Base-by-base conservation (phyloP, 306 rosid genomes). In the Cucurbita pepo region DNA sequence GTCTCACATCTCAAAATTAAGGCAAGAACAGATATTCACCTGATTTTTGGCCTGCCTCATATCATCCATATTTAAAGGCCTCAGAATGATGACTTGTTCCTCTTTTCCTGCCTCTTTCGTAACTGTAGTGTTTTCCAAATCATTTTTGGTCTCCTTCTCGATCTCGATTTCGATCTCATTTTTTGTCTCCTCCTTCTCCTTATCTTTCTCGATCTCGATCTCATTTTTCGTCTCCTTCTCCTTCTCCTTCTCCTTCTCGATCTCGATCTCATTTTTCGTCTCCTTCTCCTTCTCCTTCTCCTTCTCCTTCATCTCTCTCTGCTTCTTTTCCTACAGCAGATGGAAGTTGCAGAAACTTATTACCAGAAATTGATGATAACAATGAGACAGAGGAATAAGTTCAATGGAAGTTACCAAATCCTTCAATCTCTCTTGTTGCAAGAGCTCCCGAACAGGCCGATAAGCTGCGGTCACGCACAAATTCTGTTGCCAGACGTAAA, bases 391-490 rank as follows among this genome's bases (percentile, higher is more conserved):
- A 48, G 73, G 62, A 80, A 70, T 40, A 73, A 69, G 6, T 60
- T 4, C 5, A 60, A 55, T 69, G 50, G 62, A 13, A 77, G 59
- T 76, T 86, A 94, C 97, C 97, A 41, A 41, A 30, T 94, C 94
- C 78, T 94, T 94, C 74, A 50, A 58, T 78, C 89, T 86, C 83
- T 95, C 99, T 62, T 84, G 90, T 82, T 89, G 84, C 77, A 95
- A 60, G 47, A 95, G 86, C 88, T 95, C 97, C 82, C 96, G 83
- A 56, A 95, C 92, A 10, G 97, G 99, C 65, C 89, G 86, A 79
- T 91, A 95, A 63, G 99, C 96, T 1, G 99, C 99, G 11, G 96
- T 91, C 43, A 83, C 81, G 74, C 97, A 95, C 79, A 95, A 83
- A 78, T 95, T 91, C 97, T 94, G 95, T 76, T 82, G 45, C 83